Conservation (phyloP, 495 filamentous ascomycete species). For the Penicillium canariense region DNA sequence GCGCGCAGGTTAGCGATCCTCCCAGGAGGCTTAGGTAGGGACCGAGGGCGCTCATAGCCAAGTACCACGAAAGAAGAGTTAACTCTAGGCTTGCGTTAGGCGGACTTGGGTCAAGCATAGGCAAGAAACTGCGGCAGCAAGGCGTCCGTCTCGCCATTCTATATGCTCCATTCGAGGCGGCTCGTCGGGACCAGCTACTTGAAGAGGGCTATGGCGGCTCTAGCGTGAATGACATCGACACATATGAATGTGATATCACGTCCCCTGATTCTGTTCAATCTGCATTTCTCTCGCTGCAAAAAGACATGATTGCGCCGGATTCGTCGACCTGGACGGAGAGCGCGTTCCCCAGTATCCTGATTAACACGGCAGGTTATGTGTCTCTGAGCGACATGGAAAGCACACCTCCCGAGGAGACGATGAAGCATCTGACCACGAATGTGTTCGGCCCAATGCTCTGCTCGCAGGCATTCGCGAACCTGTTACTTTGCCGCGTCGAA, state of each 20-base stretch:
- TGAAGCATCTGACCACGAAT: constrained; percentile 41
- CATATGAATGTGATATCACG: constrained; percentile 45
- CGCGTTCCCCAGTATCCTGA: constrained; percentile 36
- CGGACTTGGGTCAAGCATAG: constrained; percentile 40
- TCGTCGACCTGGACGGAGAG: constrained; percentile 12
- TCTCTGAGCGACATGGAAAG: constrained; percentile 40
- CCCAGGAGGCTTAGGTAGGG: constrained; percentile 40
- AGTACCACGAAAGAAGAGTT: constrained; percentile 3
- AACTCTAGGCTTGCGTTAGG: constrained; percentile 22
- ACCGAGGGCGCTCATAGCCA: background rate
- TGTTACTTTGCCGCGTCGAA: constrained; percentile 33
- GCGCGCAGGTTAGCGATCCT: constrained; percentile 37
- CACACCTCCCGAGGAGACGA: constrained; percentile 38
- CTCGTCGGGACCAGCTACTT: constrained; percentile 36
- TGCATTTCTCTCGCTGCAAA: constrained; percentile 25
- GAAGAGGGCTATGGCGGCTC: constrained; percentile 25
- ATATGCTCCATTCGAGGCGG: constrained; percentile 41
- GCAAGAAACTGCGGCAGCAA: constrained; percentile 35
- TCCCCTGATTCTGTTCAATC: constrained; percentile 36
- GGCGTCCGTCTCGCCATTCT: constrained; percentile 40
- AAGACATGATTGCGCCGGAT: constrained; percentile 18
- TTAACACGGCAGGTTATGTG: constrained; percentile 45
- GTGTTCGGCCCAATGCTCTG: constrained; percentile 43
- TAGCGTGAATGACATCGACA: constrained; percentile 24
- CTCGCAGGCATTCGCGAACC: constrained; percentile 38